phyloP scores from a whole-genome alignment of 768 basidiomycete genomes.

The Suillus plorans region DNA sequence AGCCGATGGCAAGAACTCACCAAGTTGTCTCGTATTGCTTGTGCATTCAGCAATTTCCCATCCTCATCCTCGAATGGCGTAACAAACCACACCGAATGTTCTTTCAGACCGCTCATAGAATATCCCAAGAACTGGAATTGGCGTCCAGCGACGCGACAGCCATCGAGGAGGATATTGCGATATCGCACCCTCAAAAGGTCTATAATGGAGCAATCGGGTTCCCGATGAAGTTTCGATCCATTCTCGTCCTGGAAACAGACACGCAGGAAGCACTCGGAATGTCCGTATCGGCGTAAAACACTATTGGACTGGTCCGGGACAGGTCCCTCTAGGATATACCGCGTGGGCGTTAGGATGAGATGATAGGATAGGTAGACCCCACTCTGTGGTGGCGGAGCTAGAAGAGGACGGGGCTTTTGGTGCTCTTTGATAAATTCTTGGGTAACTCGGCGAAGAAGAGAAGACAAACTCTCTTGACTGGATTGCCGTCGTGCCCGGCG shows the following conservation, averaged over 20 bases:
- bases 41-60: conserved; percentile 24
- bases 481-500: not conserved
- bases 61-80: conserved; percentile 36
- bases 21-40: conserved; percentile 30
- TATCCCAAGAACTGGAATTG: conserved; percentile 49
- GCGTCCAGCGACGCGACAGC: conserved; percentile 42
- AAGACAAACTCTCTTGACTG: conserved; percentile 11
- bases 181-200: conserved; percentile 33
- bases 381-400: conserved; percentile 19
- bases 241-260: conserved; percentile 52
- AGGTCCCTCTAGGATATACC: conserved; percentile 39
- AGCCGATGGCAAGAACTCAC: conserved; percentile 20
- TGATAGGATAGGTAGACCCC: conserved; percentile 35
- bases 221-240: conserved; percentile 32
- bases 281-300: conserved; percentile 37
- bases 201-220: conserved; percentile 28
- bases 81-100: conserved; percentile 51
- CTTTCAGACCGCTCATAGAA: conserved; percentile 51
- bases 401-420: conserved; percentile 20
- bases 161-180: conserved; percentile 31
- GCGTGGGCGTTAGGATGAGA: conserved; percentile 40
- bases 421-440: conserved; percentile 23
- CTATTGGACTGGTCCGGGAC: conserved; percentile 37
- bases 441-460: conserved; percentile 17
- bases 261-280: conserved; percentile 45